phyloP scores from a whole-genome alignment of 257 asterid genomes.

The Solanum virginianum region DNA sequence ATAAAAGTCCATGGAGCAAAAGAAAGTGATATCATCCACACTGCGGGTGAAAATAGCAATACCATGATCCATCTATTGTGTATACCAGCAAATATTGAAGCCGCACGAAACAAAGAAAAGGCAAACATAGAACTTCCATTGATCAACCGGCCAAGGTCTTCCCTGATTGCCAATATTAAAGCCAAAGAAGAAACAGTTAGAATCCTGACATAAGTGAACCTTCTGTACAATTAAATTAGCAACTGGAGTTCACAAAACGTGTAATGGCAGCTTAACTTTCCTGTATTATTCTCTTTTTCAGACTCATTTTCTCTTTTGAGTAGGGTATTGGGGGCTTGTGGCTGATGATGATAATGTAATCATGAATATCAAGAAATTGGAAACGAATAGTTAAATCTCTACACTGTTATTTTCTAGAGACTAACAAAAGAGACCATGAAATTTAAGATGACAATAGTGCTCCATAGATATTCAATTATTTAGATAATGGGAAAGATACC shows the following conservation, averaged over 20 bases:
- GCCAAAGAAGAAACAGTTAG: neutral
- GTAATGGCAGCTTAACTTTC: neutral
- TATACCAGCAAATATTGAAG: slow-evolving; percentile 81
- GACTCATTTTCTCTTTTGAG: neutral
- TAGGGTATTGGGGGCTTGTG: neutral
- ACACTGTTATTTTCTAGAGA: neutral
- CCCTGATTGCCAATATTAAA: slow-evolving; percentile 34
- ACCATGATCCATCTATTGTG: slow-evolving; percentile 88
- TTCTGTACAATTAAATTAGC: neutral
- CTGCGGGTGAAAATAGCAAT: neutral
- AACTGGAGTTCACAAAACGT: neutral
- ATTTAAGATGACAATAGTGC: neutral
- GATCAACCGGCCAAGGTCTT: slow-evolving; percentile 76
- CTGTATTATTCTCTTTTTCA: neutral
- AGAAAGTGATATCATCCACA: neutral
- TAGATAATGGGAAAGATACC: neutral
- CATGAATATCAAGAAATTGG: neutral
- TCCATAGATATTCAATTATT: neutral
- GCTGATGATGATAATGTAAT: neutral
- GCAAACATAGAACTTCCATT: slow-evolving; percentile 87
- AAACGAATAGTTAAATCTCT: neutral
- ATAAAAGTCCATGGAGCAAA: neutral
- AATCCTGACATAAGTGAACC: neutral
- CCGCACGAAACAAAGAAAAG: slow-evolving; percentile 83
- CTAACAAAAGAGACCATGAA: neutral